Conservation (phyloP, 1,284 basidiomycete species). For the Cryptococcus sp. region DNA sequence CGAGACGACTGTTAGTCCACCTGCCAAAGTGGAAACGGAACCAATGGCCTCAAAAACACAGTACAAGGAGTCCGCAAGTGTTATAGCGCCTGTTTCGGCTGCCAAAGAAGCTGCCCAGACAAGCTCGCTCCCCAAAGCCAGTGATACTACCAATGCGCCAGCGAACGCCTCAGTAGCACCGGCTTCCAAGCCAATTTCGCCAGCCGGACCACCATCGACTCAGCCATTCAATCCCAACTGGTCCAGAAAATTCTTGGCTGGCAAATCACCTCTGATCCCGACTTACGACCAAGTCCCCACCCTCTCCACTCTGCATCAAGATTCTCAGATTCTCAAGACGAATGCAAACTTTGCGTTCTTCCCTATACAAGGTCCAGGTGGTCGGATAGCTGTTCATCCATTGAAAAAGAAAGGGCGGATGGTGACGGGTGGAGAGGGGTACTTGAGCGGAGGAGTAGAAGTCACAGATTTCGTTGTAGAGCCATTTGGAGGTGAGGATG, state of each 20-base stretch:
- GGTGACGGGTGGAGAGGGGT: slow-evolving; percentile 36
- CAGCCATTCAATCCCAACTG: slow-evolving; percentile 38
- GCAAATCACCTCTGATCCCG: slow-evolving; percentile 48
- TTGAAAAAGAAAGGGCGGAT: slow-evolving; percentile 45
- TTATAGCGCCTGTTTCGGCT: neutral
- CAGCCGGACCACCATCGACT: neutral
- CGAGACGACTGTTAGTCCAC: neutral
- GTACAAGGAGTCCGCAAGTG: neutral
- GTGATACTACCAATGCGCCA: neutral
- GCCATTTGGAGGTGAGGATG: slow-evolving; percentile 25
- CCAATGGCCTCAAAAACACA: neutral
- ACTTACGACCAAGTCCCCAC: slow-evolving; percentile 48
- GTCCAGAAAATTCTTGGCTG: slow-evolving; percentile 49
- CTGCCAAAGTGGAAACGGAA: too few relatives aligned
- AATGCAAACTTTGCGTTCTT: slow-evolving; percentile 43
- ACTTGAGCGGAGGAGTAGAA: slow-evolving; percentile 42
- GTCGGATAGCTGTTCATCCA: slow-evolving; percentile 47
- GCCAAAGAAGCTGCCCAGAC: neutral
- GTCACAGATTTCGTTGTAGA: slow-evolving; percentile 48
- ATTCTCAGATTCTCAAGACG: slow-evolving; percentile 41
- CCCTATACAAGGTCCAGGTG: slow-evolving; percentile 50
- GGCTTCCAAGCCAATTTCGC: neutral
- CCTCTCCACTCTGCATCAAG: slow-evolving; percentile 44
- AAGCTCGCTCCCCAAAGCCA: neutral
- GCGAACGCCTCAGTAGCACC: neutral